Evolutionary conservation across 2,329 filamentous ascomycete species (phyloP), one percentile per base, ranked within the genome.

Genomic region (Pseudocercospora eumusae): DNA sequence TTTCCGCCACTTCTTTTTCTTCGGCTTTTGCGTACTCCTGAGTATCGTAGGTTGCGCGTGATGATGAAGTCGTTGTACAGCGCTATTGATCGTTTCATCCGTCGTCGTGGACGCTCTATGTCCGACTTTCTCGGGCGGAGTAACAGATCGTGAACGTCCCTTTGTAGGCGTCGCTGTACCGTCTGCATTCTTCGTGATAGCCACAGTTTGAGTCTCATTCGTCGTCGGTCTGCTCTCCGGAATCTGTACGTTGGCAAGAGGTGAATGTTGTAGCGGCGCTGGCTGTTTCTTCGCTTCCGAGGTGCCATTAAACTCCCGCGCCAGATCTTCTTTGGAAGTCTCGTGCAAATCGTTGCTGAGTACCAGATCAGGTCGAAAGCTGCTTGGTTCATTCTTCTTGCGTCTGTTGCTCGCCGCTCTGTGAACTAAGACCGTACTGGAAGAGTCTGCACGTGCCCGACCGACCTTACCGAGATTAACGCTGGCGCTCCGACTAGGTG

Each of bases 381-480:
- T 40, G 20, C 64, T 64, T 28, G 67, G 64, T 25, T 66, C 64
- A 10, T 66, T 60, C 31, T 69, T 70, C 60, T 67, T 69, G 18
- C 69, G 64, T 2, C 71, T 64, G 52, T 74, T 73, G 63, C 70
- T 72, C 8, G 72, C 69, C 9, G 72, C 73, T n/a, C 71, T 70
- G 59, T 75, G 72, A 10, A 74, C 71, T 25, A 75, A 64, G 4
- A 74, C 72, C 1, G 73, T 75, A 11, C 66, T 66, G 6, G 67
- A 67, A 2, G 70, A 73, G 45, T 75, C 73, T n/a, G 69, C 71
- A 4, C 72, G 62, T 1, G 65, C 49, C 15, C 73, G 64, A 11
- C 68, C 68, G 7, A 63, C 59, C 7, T 44, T 45, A 40, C 42
- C 57, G 15, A 49, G 47, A 40, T 23, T 60, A 23, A 66, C 53